phyloP scores from a whole-genome alignment of 192 early-diverging fungal genomes.

The Phlyctochytrium arcticum region DNA sequence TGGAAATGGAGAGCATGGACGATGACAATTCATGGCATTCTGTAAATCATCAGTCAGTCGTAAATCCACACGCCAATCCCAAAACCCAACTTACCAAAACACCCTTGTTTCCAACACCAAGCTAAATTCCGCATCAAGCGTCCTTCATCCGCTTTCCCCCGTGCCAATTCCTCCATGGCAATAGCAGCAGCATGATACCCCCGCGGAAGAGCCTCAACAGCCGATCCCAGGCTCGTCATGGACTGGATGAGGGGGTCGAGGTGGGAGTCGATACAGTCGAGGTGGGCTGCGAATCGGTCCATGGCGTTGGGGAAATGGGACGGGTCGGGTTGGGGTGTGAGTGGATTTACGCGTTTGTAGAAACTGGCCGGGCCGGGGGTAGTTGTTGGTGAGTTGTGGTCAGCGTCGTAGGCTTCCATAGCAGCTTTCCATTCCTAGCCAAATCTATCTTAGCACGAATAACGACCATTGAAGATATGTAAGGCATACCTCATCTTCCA shows the following conservation, averaged over 20 bases:
- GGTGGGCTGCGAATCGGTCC: slow-evolving; percentile 21
- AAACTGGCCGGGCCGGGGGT: slow-evolving; percentile 23
- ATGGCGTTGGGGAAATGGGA: slow-evolving; percentile 16
- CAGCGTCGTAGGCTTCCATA: slow-evolving; percentile 5
- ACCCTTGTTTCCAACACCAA: slow-evolving; percentile 24
- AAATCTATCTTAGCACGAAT: not conserved
- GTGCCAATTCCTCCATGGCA: slow-evolving; percentile 14
- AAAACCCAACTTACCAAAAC: slow-evolving; percentile 7
- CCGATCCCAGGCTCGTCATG: not conserved
- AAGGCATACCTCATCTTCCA: slow-evolving; percentile 7
- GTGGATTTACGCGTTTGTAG: slow-evolving; percentile 4
- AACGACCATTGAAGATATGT: not conserved
- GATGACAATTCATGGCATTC: slow-evolving; percentile 26
- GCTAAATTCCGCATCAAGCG: slow-evolving; percentile 4
- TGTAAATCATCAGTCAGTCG: not conserved
- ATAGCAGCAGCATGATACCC: not conserved
- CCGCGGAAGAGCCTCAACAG: not conserved
- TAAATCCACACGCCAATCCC: not conserved
- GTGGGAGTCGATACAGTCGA: slow-evolving; percentile 12
- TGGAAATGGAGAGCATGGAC: slow-evolving; percentile 15
- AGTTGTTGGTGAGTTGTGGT: not conserved
- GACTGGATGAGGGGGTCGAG: slow-evolving; percentile 12
- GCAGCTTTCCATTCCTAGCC: slow-evolving; percentile 7
- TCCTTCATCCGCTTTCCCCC: slow-evolving; percentile 7
- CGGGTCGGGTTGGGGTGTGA: too few relatives aligned